A percentile compares a stretch with the other conserved stretches of the same genome.
These are phyloP conservation scores for Aegle marmelos DNA, from an alignment of 345 rosid genomes.

Conservation along the genomic window DNA sequence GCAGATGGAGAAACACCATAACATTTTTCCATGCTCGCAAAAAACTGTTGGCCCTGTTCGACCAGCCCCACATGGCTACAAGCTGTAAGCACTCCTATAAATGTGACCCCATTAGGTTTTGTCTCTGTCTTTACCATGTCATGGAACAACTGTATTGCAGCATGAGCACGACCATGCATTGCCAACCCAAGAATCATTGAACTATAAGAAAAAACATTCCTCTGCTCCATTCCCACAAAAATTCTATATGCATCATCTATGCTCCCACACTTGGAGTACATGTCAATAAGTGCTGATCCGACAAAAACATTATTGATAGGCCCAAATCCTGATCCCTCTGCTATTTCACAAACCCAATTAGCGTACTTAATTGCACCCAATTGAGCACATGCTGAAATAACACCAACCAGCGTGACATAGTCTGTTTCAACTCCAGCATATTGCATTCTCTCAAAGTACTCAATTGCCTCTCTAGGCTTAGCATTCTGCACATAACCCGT, in stretches of 20 bases:
- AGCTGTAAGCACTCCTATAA: conserved; percentile 76
- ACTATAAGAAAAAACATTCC: conserved; percentile 72
- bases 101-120: conserved; percentile 70
- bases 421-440: conserved; percentile 43
- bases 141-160: conserved; percentile 54
- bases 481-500: conserved; percentile 70
- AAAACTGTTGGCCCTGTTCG: conserved; percentile 54
- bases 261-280: conserved; percentile 82
- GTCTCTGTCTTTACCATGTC: conserved; percentile 53
- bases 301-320: conserved; percentile 42
- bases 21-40: conserved; percentile 51
- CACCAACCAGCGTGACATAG: conserved; percentile 55
- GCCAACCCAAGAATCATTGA: conserved; percentile 87
- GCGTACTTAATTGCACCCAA: conserved; percentile 58
- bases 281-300: conserved; percentile 77
- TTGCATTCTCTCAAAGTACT: conserved; percentile 59
- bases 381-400: conserved; percentile 82
- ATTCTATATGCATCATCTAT: conserved; percentile 57
- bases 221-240: conserved; percentile 51
- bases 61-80: conserved; percentile 67
- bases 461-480: conserved; percentile 66
- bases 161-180: conserved; percentile 62
- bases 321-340: conserved; percentile 35
- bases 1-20: conserved; percentile 52
- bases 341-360: conserved; percentile 42